Evolutionary conservation across 306 rosid genomes (phyloP).

Genomic region (Gastrolobium villosum): DNA sequence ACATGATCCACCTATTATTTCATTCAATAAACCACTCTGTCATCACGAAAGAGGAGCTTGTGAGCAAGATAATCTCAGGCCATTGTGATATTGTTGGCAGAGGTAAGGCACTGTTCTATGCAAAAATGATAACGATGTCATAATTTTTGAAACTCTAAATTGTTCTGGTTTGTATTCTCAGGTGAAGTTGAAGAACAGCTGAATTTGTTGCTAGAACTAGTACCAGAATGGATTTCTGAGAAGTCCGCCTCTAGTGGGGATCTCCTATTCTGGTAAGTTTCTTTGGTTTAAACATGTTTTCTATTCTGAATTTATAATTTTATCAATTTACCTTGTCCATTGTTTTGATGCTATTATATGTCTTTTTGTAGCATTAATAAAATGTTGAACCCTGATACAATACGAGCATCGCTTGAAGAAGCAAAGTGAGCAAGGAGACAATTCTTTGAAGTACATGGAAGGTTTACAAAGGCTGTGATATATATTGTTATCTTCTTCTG

Average conservation of each 20-base stretch:
- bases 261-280: conserved; percentile 66
- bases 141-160: conserved; percentile 40
- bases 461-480: background rate
- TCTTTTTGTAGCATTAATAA: conserved; percentile 66
- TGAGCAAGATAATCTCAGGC: conserved; percentile 69
- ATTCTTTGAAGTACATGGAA: background rate
- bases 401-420: conserved; percentile 70
- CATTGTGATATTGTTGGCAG: conserved; percentile 63
- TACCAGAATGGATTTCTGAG: conserved; percentile 90
- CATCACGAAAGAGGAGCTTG: conserved; percentile 77
- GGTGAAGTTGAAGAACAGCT: conserved; percentile 87
- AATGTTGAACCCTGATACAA: conserved; percentile 49
- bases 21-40: conserved; percentile 65
- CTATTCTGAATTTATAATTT: background rate
- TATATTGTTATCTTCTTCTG: background rate
- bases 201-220: conserved; percentile 69
- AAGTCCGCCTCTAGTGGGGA: conserved; percentile 70
- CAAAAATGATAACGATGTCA: background rate
- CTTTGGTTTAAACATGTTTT: background rate
- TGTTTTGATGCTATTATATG: conserved; percentile 14
- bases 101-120: conserved; percentile 59
- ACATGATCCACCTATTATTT: conserved; percentile 70
- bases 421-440: conserved; percentile 56
- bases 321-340: background rate
- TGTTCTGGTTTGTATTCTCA: conserved; percentile 43